A percentile compares a stretch with the other conserved stretches of the same genome.
Conservation (phyloP, 306 rosid species). For the Parietaria judaica region DNA sequence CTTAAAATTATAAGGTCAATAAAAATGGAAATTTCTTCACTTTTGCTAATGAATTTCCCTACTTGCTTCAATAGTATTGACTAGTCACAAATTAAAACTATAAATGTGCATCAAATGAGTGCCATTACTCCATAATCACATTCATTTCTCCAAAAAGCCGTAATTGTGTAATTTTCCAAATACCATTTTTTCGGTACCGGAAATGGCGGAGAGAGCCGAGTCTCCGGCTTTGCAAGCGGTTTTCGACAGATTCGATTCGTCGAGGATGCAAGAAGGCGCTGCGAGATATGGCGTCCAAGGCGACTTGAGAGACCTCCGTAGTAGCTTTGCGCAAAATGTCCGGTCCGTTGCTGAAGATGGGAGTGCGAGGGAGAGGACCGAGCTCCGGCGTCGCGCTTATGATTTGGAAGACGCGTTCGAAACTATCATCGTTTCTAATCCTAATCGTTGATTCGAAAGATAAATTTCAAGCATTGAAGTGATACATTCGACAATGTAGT, state of each 20-base stretch:
- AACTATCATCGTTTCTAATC: background rate
- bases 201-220: conserved; percentile 4
- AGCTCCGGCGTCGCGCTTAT: background rate
- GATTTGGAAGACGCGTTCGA: conserved; percentile 4
- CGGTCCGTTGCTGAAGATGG: background rate
- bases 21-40: background rate
- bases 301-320: background rate
- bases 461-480: too few relatives aligned
- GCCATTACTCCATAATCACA: background rate
- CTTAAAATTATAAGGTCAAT: too few relatives aligned
- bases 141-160: background rate
- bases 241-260: background rate
- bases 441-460: background rate
- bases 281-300: background rate
- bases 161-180: background rate
- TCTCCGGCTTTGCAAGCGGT: background rate
- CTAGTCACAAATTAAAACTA: background rate
- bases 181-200: background rate
- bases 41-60: background rate
- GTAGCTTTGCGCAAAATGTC: background rate
- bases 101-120: background rate
- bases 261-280: background rate
- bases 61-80: background rate
- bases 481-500: too few relatives aligned
- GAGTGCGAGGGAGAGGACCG: background rate